Base-by-base conservation (phyloP, 495 filamentous ascomycete genomes). In the Daldinia childiae region DNA sequence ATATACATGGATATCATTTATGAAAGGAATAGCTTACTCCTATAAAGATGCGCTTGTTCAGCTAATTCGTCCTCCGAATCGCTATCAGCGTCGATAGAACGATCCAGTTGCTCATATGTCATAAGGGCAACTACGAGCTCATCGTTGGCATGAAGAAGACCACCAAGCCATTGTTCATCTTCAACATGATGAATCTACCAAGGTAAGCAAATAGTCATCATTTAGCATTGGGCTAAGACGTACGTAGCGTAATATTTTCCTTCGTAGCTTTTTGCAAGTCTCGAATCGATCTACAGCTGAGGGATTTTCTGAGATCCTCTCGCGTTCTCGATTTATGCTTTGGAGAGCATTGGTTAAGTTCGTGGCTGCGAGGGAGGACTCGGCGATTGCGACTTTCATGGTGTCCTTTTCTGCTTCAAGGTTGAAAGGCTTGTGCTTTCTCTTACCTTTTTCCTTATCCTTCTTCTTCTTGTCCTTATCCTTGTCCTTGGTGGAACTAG, bases 61-160 rank as follows among this genome's bases (percentile, higher is more conserved):
- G 85, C 84, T 24, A 88, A 65, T 56, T 90, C 88, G 55, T 88
- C 87, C 55, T 98, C 96, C 57, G 93, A 97, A 76, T 99, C 96
- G 72, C 93, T 97, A 79, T 99, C 95, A 55, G 97, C 93, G 67
- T 98, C 94, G 64, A 98, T 90, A 67, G 95, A 97, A 71, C 95
- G 94, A 77, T 99, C 94, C 26, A 97, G 85, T 57, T 96, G 91
- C 79, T 98, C 95, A 76, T 92, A 99, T 0, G 94, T 91, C 88
- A 95, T 97, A 62, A 99, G 83, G 1, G 94, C 94, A n/a, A 88
- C 90, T 50, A 98, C 91, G 17, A 99, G 87, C 72, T 92, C 89
- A 65, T 95, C 92, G 70, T 95, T 95, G 58, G 92, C 90, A 69
- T 94, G 89, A 8, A 96, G 90, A 24, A 95, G 81, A 39, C 90